phyloP scores from a whole-genome alignment of 2,329 filamentous ascomycete species.

The Aspergillus pseudoglaucus region DNA sequence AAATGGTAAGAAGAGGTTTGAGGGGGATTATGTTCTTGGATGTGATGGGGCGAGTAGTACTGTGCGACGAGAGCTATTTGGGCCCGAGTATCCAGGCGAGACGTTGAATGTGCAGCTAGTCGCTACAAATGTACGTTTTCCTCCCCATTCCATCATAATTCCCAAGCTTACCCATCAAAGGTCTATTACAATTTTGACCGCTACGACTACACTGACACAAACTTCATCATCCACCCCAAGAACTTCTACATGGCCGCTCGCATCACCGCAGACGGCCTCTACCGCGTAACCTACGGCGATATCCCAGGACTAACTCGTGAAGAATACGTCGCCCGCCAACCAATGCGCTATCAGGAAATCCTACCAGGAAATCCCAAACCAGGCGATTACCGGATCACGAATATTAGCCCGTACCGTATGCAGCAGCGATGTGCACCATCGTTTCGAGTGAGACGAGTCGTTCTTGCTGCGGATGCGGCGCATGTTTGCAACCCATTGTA shows the following conservation, averaged over 20 bases:
- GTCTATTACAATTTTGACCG: slow-evolving; percentile 57
- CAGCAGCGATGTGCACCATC: slow-evolving; percentile 54
- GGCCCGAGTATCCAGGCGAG: slow-evolving; percentile 50
- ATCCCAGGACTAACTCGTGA: slow-evolving; percentile 46
- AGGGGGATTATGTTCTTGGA: slow-evolving; percentile 50
- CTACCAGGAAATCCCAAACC: slow-evolving; percentile 56
- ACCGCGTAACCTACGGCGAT: slow-evolving; percentile 60
- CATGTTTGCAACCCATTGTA: slow-evolving; percentile 51
- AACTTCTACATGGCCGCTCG: slow-evolving; percentile 59
- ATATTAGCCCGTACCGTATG: slow-evolving; percentile 55
- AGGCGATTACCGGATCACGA: slow-evolving; percentile 50
- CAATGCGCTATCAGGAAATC: slow-evolving; percentile 51
- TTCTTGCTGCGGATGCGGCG: slow-evolving; percentile 57
- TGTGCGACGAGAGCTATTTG: slow-evolving; percentile 47
- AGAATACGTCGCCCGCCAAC: slow-evolving; percentile 49
- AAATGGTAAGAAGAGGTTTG: slow-evolving; percentile 5
- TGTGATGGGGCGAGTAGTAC: slow-evolving; percentile 44
- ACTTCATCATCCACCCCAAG: slow-evolving; percentile 57
- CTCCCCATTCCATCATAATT: background rate
- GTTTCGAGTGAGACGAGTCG: slow-evolving; percentile 52
- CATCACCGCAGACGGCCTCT: slow-evolving; percentile 54
- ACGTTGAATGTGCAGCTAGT: slow-evolving; percentile 57
- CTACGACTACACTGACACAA: slow-evolving; percentile 25
- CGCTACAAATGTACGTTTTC: slow-evolving; percentile 50
- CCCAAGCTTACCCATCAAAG: slow-evolving; percentile 26